These are phyloP conservation scores for Chytriomyces sp. DNA, from an alignment of 192 early-diverging fungal species.

Conservation along the genomic window DNA sequence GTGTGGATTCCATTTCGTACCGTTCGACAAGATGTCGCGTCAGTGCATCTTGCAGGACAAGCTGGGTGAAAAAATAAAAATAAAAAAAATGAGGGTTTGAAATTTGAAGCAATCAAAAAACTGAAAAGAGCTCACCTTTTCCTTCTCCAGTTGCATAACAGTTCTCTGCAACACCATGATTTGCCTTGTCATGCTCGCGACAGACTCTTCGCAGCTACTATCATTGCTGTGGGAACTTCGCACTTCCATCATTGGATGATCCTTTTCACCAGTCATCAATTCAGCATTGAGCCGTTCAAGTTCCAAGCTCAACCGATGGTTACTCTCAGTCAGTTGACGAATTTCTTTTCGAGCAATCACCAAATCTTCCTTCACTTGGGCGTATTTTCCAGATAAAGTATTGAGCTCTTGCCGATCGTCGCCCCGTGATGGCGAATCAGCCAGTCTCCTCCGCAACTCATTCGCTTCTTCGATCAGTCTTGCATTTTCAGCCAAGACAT, in stretches of 20 bases:
- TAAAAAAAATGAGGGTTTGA: not conserved
- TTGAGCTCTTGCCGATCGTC: not conserved
- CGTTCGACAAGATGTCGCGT: constrained; percentile 18
- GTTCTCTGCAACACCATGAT: constrained; percentile 18
- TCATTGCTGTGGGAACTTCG: not conserved
- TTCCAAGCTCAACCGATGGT: not conserved
- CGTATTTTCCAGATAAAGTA: not conserved
- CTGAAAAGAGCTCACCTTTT: constrained; percentile 12
- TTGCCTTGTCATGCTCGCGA: constrained; percentile 15
- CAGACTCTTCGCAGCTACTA: not conserved
- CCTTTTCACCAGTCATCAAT: not conserved
- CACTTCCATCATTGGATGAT: not conserved
- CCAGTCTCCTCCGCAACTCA: not conserved
- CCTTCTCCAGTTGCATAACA: constrained; percentile 26
- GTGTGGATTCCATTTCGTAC: constrained; percentile 9
- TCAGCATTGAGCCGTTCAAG: not conserved
- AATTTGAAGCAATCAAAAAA: not conserved
- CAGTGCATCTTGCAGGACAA: constrained; percentile 25
- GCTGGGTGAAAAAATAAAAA: not conserved
- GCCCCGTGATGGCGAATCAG: not conserved
- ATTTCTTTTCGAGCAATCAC: not conserved
- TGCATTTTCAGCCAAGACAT: not conserved
- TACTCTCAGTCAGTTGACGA: not conserved
- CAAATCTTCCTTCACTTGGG: not conserved
- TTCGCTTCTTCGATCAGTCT: not conserved